phyloP scores from a whole-genome alignment of 768 basidiomycete species.

The Cantharellus anzutake region DNA sequence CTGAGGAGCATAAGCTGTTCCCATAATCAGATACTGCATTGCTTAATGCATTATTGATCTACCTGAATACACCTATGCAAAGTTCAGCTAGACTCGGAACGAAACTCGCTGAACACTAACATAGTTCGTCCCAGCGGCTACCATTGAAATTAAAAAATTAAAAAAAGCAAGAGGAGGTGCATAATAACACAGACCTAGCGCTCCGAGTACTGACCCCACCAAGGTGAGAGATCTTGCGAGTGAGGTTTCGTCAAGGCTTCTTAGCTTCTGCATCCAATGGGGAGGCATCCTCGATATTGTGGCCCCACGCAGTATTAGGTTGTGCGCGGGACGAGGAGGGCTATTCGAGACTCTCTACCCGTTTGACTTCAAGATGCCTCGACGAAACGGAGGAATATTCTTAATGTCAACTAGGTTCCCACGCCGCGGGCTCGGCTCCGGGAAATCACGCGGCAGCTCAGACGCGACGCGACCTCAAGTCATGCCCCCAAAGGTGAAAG shows the following conservation, averaged over 20 bases:
- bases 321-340: too few relatives aligned
- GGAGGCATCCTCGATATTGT: neutral
- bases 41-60: neutral
- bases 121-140: neutral
- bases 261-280: neutral
- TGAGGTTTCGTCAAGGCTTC: neutral
- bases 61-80: neutral
- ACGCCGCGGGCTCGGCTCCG: too few relatives aligned
- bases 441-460: too few relatives aligned
- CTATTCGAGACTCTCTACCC: too few relatives aligned
- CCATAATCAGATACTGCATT: neutral
- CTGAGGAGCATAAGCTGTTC: conserved; percentile 67
- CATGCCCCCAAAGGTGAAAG: neutral
- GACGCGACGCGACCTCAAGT: neutral
- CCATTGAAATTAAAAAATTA: neutral
- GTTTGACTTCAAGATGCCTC: too few relatives aligned
- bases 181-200: neutral
- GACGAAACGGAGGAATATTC: too few relatives aligned
- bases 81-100: neutral
- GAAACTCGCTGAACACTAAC: neutral
- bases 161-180: neutral
- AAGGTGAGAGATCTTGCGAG: neutral
- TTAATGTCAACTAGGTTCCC: too few relatives aligned
- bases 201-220: neutral
- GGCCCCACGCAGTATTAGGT: too few relatives aligned